phyloP scores from a whole-genome alignment of 1,284 basidiomycete species.

The Cryptococcus sp. region DNA sequence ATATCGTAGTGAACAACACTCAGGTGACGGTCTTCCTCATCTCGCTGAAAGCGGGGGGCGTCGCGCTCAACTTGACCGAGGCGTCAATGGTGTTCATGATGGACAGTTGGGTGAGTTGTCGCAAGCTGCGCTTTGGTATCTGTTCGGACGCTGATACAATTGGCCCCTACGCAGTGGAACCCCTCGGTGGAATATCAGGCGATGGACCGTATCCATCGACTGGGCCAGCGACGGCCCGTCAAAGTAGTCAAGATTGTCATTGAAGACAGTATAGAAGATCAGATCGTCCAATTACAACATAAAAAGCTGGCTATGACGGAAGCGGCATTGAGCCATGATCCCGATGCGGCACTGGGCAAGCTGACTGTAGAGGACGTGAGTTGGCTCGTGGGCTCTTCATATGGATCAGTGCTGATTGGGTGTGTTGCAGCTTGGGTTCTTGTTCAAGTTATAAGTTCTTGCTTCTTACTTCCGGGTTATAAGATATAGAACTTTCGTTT shows the following conservation, averaged over 20 bases:
- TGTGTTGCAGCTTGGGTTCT: slow-evolving; percentile 63
- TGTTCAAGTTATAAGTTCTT: slow-evolving; percentile 64
- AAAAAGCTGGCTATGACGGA: slow-evolving; percentile 55
- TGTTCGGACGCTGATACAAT: not conserved
- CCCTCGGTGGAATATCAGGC: slow-evolving; percentile 67
- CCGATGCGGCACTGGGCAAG: slow-evolving; percentile 72
- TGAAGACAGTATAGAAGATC: slow-evolving; percentile 92
- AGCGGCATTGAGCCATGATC: slow-evolving; percentile 36
- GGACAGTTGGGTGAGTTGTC: slow-evolving; percentile 41
- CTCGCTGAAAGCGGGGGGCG: slow-evolving; percentile 90
- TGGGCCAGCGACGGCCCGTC: slow-evolving; percentile 89
- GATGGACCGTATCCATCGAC: slow-evolving; percentile 82
- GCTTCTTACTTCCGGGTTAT: not conserved
- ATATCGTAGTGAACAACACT: slow-evolving; percentile 75
- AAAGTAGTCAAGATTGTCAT: slow-evolving; percentile 91
- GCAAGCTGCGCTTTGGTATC: not conserved
- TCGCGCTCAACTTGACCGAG: slow-evolving; percentile 85
- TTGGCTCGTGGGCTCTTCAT: no score
- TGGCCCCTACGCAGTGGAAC: slow-evolving; percentile 65
- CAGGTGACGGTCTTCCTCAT: slow-evolving; percentile 96
- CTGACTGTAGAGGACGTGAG: slow-evolving; percentile 84
- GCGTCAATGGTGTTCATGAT: slow-evolving; percentile 83
- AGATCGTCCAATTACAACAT: slow-evolving; percentile 73
- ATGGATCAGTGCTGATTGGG: not conserved
- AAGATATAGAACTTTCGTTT: not conserved